phyloP scores from a whole-genome alignment of 2,329 filamentous ascomycete genomes.

The Mycosphaerella sp. region DNA sequence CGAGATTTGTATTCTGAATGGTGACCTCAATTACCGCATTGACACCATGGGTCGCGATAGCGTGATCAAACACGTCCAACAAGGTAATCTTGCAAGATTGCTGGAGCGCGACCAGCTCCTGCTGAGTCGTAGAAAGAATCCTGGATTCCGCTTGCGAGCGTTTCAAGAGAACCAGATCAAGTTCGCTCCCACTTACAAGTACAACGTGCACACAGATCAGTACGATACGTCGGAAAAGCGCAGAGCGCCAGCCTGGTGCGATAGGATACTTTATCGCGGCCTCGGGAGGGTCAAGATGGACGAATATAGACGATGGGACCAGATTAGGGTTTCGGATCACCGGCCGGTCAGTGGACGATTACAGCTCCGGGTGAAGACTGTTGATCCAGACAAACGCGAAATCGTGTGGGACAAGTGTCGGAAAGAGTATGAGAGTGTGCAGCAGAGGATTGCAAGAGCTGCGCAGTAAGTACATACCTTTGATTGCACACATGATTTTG shows the following conservation, averaged over 20 bases:
- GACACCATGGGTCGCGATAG: constrained; percentile 94
- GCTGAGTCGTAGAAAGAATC: constrained; percentile 80
- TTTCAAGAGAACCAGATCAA: constrained; percentile 88
- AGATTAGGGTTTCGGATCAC: constrained; percentile 80
- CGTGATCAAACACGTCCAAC: constrained; percentile 76
- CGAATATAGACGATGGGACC: constrained; percentile 80
- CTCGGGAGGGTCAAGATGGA: constrained; percentile 75
- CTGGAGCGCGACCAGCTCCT: constrained; percentile 91
- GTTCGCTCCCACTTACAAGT: constrained; percentile 97
- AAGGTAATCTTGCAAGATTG: constrained; percentile 74
- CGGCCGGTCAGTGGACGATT: constrained; percentile 84
- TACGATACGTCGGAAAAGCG: constrained; percentile 90
- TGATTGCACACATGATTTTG: neutral
- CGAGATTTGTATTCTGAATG: constrained; percentile 93
- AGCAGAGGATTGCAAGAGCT: constrained; percentile 59
- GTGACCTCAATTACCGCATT: constrained; percentile 96
- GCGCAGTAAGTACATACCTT: constrained; percentile 70
- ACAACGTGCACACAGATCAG: constrained; percentile 88
- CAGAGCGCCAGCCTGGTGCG: constrained; percentile 91
- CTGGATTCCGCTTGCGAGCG: constrained; percentile 76
- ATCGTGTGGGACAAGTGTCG: constrained; percentile 25
- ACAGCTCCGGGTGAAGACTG: constrained; percentile 74
- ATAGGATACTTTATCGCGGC: constrained; percentile 81
- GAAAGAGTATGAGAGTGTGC: constrained; percentile 65
- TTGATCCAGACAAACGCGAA: constrained; percentile 60